Evolutionary conservation across 2,329 filamentous ascomycete genomes (phyloP).

Genomic region (Diplodia scrobiculata): DNA sequence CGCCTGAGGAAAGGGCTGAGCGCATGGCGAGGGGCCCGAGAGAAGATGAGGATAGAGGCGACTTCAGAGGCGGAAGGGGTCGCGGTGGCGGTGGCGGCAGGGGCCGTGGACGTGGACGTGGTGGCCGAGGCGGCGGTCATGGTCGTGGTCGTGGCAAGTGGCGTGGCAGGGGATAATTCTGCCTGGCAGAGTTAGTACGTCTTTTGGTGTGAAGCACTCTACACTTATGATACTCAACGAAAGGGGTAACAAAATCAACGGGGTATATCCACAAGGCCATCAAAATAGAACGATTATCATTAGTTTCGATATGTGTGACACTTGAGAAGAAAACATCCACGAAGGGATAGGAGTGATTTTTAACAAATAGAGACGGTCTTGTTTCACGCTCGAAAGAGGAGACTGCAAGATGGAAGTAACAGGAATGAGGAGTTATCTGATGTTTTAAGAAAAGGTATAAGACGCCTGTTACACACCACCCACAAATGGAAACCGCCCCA

Average conservation of each 20-base stretch:
- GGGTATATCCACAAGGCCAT: not conserved
- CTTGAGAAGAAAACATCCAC: not conserved
- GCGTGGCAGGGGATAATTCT: not conserved
- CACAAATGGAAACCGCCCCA: not conserved
- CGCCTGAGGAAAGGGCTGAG: slow-evolving; percentile 66
- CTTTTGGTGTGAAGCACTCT: not conserved
- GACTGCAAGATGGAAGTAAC: not conserved
- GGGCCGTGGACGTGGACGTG: not conserved
- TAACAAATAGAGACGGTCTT: not conserved
- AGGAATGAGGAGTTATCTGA: not conserved
- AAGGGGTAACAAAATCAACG: not conserved
- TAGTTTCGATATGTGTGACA: not conserved
- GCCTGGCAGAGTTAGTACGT: not conserved
- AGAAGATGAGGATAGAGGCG: slow-evolving; percentile 31
- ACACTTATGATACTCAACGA: not conserved
- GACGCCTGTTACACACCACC: not conserved
- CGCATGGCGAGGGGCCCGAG: slow-evolving; percentile 56
- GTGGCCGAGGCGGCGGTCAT: not conserved
- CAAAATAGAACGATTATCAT: not conserved
- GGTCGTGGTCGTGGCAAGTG: not conserved
- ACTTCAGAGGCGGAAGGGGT: slow-evolving; percentile 36
- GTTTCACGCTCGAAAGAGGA: not conserved
- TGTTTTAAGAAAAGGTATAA: not conserved
- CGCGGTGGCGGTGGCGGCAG: slow-evolving; percentile 28
- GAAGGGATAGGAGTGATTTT: not conserved